These are phyloP conservation scores for Alternaria hordeiaustralica DNA, from an alignment of 2,329 filamentous ascomycete genomes.

Conservation along the genomic window DNA sequence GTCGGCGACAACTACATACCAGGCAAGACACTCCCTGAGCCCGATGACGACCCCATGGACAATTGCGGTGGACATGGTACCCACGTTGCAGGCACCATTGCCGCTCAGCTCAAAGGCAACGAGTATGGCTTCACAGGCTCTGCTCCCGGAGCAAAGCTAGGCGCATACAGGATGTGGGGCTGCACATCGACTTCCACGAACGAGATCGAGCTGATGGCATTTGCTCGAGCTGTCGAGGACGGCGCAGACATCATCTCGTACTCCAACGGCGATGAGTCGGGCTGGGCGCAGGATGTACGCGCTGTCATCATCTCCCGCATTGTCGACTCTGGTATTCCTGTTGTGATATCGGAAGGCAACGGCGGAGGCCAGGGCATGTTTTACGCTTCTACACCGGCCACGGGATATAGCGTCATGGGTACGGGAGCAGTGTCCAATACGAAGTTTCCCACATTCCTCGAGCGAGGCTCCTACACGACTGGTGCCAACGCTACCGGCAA, in stretches of 20 bases:
- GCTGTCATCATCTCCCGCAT: slow-evolving; percentile 52
- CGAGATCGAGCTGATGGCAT: slow-evolving; percentile 22
- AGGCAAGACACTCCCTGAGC: slow-evolving; percentile 49
- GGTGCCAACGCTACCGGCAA: slow-evolving; percentile 43
- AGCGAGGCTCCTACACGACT: slow-evolving; percentile 29
- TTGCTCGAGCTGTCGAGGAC: slow-evolving; percentile 62
- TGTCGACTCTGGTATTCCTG: slow-evolving; percentile 56
- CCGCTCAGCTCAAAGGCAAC: slow-evolving; percentile 59
- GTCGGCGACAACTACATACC: slow-evolving; percentile 59
- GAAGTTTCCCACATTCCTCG: slow-evolving; percentile 24
- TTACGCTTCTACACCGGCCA: slow-evolving; percentile 52
- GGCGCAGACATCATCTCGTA: slow-evolving; percentile 46
- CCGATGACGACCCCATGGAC: slow-evolving; percentile 59
- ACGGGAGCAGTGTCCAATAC: slow-evolving; percentile 55
- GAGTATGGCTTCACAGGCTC: slow-evolving; percentile 23
- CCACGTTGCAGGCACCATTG: slow-evolving; percentile 63
- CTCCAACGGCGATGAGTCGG: slow-evolving; percentile 23
- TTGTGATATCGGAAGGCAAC: slow-evolving; percentile 61
- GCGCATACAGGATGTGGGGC: slow-evolving; percentile 20
- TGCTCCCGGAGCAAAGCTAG: slow-evolving; percentile 27
- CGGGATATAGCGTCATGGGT: slow-evolving; percentile 53
- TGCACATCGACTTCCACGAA: slow-evolving; percentile 12
- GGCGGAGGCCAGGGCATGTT: slow-evolving; percentile 59
- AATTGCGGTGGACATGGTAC: slow-evolving; percentile 65
- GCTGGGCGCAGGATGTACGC: slow-evolving; percentile 48